Evolutionary conservation across 2,329 filamentous ascomycete species (phyloP).

Genomic region (Colletotrichum liriopes): DNA sequence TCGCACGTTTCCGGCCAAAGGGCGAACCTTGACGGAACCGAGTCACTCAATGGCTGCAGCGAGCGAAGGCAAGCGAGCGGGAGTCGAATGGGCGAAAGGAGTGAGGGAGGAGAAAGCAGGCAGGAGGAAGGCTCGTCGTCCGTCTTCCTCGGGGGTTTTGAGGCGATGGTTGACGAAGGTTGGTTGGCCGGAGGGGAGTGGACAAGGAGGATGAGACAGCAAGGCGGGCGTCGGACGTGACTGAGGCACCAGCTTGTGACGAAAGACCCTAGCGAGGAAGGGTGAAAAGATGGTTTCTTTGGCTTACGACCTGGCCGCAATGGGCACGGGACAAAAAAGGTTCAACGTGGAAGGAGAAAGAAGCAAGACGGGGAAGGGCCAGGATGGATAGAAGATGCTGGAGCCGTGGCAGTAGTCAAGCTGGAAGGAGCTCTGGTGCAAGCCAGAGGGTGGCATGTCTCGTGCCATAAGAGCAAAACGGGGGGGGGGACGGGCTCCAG

Average conservation of each 20-base stretch:
- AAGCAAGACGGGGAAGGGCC: conserved; percentile 22
- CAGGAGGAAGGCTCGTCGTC: conserved; percentile 8
- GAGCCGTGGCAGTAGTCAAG: conserved; percentile 40
- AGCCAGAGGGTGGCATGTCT: conserved; percentile 58
- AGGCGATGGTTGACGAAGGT: conserved; percentile 4
- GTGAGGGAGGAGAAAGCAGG: conserved; percentile 1
- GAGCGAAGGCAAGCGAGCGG: conserved; percentile 17
- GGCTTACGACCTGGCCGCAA: conserved; percentile 27
- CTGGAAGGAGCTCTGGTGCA: conserved; percentile 54
- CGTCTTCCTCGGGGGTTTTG: conserved; percentile 14
- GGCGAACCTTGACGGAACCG: conserved; percentile 24
- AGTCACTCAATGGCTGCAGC: conserved; percentile 24
- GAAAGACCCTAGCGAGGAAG: conserved; percentile 24
- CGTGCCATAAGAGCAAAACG: conserved; percentile 58
- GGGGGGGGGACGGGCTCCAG: conserved; percentile 47
- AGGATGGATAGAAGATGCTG: conserved; percentile 35
- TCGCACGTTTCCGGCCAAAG: conserved; percentile 39
- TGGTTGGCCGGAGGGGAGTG: conserved; percentile 17
- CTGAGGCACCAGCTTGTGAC: conserved; percentile 31
- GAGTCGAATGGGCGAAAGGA: conserved; percentile 8
- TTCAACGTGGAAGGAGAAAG: conserved; percentile 28
- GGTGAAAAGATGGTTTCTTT: conserved; percentile 1
- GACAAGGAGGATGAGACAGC: conserved; percentile 17
- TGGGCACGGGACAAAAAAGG: conserved; percentile 12
- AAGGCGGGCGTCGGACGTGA: conserved; percentile 29